These are phyloP conservation scores for Fomes fomentarius DNA, from an alignment of 1,284 basidiomycete genomes.

Conservation along the genomic window DNA sequence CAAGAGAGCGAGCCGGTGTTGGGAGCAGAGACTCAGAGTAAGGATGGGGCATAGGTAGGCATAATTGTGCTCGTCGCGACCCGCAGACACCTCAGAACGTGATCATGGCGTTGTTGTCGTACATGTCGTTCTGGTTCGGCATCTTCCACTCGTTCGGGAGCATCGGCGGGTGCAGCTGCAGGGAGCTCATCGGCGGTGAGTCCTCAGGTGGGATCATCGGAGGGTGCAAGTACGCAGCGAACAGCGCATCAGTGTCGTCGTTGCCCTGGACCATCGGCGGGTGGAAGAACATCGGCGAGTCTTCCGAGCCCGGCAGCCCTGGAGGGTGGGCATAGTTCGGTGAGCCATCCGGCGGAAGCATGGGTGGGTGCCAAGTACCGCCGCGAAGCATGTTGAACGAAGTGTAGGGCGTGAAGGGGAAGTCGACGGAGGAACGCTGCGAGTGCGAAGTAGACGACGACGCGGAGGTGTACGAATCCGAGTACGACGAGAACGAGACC, in stretches of 20 bases:
- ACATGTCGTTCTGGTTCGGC: constrained; percentile 28
- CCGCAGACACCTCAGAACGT: constrained; percentile 30
- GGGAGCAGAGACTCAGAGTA: constrained; percentile 10
- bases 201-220: constrained; percentile 52
- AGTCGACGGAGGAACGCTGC: constrained; percentile 62
- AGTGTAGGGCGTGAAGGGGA: constrained; percentile 47
- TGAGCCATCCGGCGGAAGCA: constrained; percentile 58
- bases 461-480: constrained; percentile 40
- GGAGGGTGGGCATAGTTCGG: constrained; percentile 62
- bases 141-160: constrained; percentile 38
- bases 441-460: constrained; percentile 45
- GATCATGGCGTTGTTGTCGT: constrained; percentile 34
- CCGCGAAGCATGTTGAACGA: constrained; percentile 49
- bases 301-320: constrained; percentile 54
- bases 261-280: constrained; percentile 39
- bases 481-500: constrained; percentile 36
- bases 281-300: constrained; percentile 53
- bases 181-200: constrained; percentile 36
- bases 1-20: constrained; percentile 9
- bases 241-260: constrained; percentile 48
- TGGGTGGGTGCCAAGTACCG: constrained; percentile 74
- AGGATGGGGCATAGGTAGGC: constrained; percentile 13
- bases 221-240: constrained; percentile 59
- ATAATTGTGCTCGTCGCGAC: constrained; percentile 8
- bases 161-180: constrained; percentile 45